A percentile compares a stretch with the other conserved stretches of the same genome.
Evolutionary conservation across 192 early-diverging fungal genomes (phyloP).

Genomic region (Coemansia sp.): DNA sequence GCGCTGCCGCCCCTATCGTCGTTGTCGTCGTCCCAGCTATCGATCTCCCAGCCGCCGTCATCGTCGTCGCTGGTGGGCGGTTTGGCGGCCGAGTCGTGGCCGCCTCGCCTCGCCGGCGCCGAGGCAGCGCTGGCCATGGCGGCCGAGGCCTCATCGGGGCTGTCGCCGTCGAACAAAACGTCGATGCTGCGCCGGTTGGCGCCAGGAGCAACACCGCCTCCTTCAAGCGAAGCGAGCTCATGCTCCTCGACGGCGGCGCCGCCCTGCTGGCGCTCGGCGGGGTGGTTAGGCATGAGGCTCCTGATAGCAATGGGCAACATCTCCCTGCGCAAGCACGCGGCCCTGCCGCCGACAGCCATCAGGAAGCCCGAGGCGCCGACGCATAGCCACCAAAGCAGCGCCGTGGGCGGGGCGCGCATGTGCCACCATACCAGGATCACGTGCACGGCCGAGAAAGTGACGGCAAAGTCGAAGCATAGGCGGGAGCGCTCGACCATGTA

Average conservation of each 20-base stretch:
- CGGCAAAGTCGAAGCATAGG: slow-evolving; percentile 53
- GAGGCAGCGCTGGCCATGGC: neutral
- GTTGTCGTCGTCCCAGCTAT: slow-evolving; percentile 31
- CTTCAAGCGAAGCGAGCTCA: slow-evolving; percentile 21
- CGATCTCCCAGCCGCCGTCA: slow-evolving; percentile 19
- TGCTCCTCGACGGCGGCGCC: slow-evolving; percentile 25
- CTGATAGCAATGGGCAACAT: slow-evolving; percentile 54
- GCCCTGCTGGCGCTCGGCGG: slow-evolving; percentile 7
- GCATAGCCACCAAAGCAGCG: slow-evolving; percentile 36
- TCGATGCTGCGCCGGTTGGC: slow-evolving; percentile 7
- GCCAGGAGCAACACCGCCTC: too few species aligned
- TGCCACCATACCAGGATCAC: slow-evolving; percentile 42
- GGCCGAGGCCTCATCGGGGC: neutral
- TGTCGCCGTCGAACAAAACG: slow-evolving; percentile 28
- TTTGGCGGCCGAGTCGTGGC: neutral
- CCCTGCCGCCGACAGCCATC: slow-evolving; percentile 50
- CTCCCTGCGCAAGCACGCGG: slow-evolving; percentile 48
- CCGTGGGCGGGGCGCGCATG: slow-evolving; percentile 14
- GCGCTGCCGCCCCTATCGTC: too few species aligned
- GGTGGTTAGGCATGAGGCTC: slow-evolving; percentile 39
- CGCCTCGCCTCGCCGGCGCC: neutral
- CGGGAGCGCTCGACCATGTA: slow-evolving; percentile 57
- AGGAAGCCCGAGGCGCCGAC: slow-evolving; percentile 10
- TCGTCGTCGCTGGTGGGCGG: neutral
- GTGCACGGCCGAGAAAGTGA: slow-evolving; percentile 51